Percentiles rank a stretch among this genome's conserved stretches.
Conservation (phyloP, 2,329 filamentous ascomycete species). For the Alternaria sp. region DNA sequence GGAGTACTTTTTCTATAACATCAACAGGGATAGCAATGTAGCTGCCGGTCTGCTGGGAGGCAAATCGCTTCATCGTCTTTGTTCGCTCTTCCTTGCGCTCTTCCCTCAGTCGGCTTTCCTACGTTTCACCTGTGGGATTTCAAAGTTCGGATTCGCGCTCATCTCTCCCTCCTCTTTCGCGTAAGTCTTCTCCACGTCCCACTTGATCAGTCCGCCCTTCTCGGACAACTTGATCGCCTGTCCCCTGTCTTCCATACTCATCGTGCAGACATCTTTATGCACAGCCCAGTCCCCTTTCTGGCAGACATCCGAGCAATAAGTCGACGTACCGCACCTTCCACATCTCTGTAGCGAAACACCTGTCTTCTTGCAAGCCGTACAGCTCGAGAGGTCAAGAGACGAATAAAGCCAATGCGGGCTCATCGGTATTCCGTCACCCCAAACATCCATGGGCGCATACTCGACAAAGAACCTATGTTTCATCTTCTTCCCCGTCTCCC, state of each 20-base stretch:
- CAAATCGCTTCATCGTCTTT: not conserved
- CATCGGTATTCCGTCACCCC: constrained; percentile 37
- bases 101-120: not conserved
- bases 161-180: constrained; percentile 19
- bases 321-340: constrained; percentile 34
- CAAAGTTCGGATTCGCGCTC: constrained; percentile 33
- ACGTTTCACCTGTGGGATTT: constrained; percentile 11
- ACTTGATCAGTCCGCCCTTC: constrained; percentile 32
- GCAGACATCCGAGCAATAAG: constrained; percentile 30
- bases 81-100: not conserved
- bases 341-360: constrained; percentile 24
- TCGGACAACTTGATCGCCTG: constrained; percentile 30
- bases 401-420: constrained; percentile 34
- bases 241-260: constrained; percentile 33
- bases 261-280: constrained; percentile 32
- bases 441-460: constrained; percentile 39
- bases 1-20: not conserved
- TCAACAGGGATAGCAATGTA: not conserved
- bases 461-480: constrained; percentile 32
- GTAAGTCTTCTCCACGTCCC: constrained; percentile 29
- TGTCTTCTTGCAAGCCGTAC: constrained; percentile 23
- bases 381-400: constrained; percentile 17
- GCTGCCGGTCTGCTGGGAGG: not conserved
- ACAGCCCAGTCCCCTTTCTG: constrained; percentile 34
- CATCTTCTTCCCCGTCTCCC: constrained; percentile 29